These are phyloP conservation scores for Saturnispora besseyi DNA, from an alignment of 805 yeast species.

Conservation along the genomic window DNA sequence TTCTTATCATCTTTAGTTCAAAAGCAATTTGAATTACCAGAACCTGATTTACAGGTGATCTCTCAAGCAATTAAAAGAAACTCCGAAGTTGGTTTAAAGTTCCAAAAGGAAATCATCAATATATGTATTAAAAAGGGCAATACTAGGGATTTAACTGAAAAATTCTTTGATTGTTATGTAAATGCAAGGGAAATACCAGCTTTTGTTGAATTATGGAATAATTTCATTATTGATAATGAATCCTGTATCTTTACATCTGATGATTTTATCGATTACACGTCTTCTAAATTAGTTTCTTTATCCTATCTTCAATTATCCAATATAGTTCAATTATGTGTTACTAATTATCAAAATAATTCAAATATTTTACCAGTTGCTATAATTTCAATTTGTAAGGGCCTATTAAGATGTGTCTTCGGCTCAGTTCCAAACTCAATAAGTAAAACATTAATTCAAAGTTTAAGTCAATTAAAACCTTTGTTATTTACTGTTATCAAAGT, in stretches of 20 bases:
- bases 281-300: slow-evolving; percentile 34
- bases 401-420: slow-evolving; percentile 26
- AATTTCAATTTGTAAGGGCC: slow-evolving; percentile 33
- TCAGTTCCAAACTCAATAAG: slow-evolving; percentile 24
- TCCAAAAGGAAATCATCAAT: slow-evolving; percentile 29
- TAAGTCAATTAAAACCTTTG: slow-evolving; percentile 11
- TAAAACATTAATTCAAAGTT: slow-evolving; percentile 14
- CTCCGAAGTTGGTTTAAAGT: slow-evolving; percentile 46
- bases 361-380: slow-evolving; percentile 14
- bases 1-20: slow-evolving; percentile 39
- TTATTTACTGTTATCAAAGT: slow-evolving; percentile 21
- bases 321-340: slow-evolving; percentile 19
- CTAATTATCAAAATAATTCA: slow-evolving; percentile 8
- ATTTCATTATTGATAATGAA: slow-evolving; percentile 11
- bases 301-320: slow-evolving; percentile 38
- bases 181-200: slow-evolving; percentile 48
- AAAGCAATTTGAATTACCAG: slow-evolving; percentile 17
- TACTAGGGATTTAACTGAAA: slow-evolving; percentile 5
- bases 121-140: background rate
- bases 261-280: slow-evolving; percentile 29
- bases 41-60: slow-evolving; percentile 35
- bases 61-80: slow-evolving; percentile 43
- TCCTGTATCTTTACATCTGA: slow-evolving; percentile 14
- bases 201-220: slow-evolving; percentile 42
- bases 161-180: slow-evolving; percentile 33